A percentile compares a stretch with the other conserved stretches of the same genome.
Evolutionary conservation across 495 filamentous ascomycete species (phyloP).

Genomic region (Echria macrotheca): DNA sequence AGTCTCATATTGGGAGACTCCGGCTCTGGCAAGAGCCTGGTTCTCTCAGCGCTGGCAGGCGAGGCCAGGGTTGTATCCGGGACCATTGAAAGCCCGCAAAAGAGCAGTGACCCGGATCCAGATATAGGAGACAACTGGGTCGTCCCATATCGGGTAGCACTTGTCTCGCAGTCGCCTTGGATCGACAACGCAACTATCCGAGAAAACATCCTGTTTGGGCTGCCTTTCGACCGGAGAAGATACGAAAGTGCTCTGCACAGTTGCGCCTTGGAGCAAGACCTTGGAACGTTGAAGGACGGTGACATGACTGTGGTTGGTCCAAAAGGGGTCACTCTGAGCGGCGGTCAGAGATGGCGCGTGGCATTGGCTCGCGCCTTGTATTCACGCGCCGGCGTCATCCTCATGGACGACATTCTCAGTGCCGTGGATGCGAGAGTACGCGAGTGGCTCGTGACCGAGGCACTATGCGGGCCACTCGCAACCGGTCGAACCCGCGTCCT

Average conservation of each 20-base stretch:
- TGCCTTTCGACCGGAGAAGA: conserved; percentile 38
- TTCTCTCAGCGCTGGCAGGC: neutral
- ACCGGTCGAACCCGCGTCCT: conserved; percentile 45
- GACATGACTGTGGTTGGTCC: conserved; percentile 28
- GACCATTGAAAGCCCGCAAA: neutral
- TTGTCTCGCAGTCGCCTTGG: conserved; percentile 57
- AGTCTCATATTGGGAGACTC: neutral
- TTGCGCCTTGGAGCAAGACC: conserved; percentile 59
- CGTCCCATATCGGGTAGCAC: conserved; percentile 53
- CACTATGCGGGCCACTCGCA: conserved; percentile 43
- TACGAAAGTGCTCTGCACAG: conserved; percentile 55
- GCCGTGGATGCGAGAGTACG: conserved; percentile 44
- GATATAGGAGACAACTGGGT: conserved; percentile 58
- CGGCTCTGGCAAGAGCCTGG: neutral
- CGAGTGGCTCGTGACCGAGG: conserved; percentile 42
- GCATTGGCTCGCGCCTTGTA: conserved; percentile 31
- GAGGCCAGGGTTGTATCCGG: neutral
- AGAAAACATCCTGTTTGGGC: conserved; percentile 56
- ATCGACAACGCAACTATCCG: conserved; percentile 50
- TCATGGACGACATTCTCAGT: conserved; percentile 39
- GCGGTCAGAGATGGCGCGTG: conserved; percentile 18
- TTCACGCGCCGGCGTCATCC: conserved; percentile 24
- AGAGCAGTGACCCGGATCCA: too few species aligned
- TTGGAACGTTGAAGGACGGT: conserved; percentile 52
- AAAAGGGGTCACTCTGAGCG: conserved; percentile 12